Percentiles rank a stretch among this genome's conserved stretches.
Evolutionary conservation across 805 yeast species (phyloP).

Genomic region (Teunomyces funiuensis): DNA sequence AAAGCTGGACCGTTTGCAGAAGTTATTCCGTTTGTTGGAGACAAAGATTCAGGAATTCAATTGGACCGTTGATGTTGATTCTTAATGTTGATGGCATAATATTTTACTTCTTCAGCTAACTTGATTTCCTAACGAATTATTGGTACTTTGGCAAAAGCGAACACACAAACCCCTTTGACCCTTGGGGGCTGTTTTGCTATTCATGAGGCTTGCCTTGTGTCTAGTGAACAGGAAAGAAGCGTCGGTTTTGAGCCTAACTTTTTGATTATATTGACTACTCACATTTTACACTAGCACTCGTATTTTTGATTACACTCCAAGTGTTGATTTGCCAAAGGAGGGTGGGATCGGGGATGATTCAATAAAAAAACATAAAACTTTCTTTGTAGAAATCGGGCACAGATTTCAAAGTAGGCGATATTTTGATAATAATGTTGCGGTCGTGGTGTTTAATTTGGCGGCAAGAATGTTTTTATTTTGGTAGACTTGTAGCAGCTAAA

Average conservation of each 20-base stretch:
- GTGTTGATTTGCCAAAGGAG: not conserved
- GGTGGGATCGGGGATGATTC: not conserved
- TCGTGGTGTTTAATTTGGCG: too few relatives aligned
- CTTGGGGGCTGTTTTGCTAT: not conserved
- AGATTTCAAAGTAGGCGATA: too few relatives aligned
- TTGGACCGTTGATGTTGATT: not conserved
- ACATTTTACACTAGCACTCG: not conserved
- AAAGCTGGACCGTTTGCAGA: not conserved
- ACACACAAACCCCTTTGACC: not conserved
- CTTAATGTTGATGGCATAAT: not conserved
- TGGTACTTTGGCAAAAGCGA: not conserved
- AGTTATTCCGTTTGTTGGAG: not conserved
- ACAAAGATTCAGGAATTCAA: slow-evolving; percentile 1
- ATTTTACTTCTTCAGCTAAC: not conserved
- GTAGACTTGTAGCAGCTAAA: too few relatives aligned
- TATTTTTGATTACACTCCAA: not conserved
- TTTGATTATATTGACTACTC: not conserved
- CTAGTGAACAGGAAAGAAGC: not conserved
- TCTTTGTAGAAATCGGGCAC: too few relatives aligned
- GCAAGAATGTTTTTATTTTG: too few relatives aligned
- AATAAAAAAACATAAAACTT: too few relatives aligned
- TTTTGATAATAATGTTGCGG: too few relatives aligned
- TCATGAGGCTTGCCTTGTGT: not conserved
- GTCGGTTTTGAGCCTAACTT: not conserved
- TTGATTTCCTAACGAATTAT: not conserved